A percentile compares a stretch with the other conserved stretches of the same genome.
phyloP scores from a whole-genome alignment of 352 stramenopile genomes.

The Peronospora destructor region DNA sequence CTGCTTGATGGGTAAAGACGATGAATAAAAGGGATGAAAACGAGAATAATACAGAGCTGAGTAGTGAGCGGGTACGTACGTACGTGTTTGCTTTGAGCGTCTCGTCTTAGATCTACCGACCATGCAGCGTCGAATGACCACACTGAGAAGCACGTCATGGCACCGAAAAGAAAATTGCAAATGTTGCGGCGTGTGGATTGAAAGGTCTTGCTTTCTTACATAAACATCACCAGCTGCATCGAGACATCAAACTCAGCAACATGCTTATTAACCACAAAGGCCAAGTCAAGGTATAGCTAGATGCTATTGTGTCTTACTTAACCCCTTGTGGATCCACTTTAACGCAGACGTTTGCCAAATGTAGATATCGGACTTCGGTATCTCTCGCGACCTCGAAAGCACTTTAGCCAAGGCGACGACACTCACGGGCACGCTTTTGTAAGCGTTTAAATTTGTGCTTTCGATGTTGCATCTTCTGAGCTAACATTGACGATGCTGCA shows the following conservation, averaged over 20 bases:
- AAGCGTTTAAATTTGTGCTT: constrained; percentile 8
- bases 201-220: constrained; percentile 86
- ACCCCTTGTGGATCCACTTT: too few species aligned
- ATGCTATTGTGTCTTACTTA: too few species aligned
- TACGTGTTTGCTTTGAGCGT: too few species aligned
- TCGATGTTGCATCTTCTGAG: not conserved
- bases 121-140: too few species aligned
- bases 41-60: too few species aligned
- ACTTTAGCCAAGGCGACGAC: constrained; percentile 83
- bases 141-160: too few species aligned
- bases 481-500: constrained; percentile 14
- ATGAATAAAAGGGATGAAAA: too few species aligned
- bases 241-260: constrained; percentile 94
- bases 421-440: constrained; percentile 89
- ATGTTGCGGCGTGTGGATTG: constrained; percentile 69
- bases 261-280: constrained; percentile 87
- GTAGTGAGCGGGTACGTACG: too few species aligned
- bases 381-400: constrained; percentile 73
- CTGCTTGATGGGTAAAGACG: too few species aligned
- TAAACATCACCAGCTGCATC: constrained; percentile 85
- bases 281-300: constrained; percentile 52
- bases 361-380: constrained; percentile 82
- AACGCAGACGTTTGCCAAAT: not conserved
- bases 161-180: constrained; percentile 76
- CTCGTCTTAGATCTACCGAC: too few species aligned